phyloP scores from a whole-genome alignment of 805 yeast genomes.

The Clavispora fructus region DNA sequence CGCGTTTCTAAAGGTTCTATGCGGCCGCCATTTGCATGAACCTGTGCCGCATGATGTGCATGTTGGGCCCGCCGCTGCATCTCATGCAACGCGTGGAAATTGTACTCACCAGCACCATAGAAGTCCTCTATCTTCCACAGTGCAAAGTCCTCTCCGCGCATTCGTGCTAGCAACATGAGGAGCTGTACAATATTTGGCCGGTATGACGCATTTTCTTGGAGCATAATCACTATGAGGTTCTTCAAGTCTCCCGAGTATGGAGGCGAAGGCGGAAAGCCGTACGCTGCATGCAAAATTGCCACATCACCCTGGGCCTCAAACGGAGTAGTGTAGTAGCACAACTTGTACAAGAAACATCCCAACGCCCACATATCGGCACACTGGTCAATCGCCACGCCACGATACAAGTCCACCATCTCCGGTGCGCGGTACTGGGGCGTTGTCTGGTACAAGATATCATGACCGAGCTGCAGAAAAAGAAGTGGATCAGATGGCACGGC shows the following conservation, averaged over 20 bases:
- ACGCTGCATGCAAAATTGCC: slow-evolving; percentile 81
- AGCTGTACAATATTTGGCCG: slow-evolving; percentile 90
- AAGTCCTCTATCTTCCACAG: slow-evolving; percentile 35
- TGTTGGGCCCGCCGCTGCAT: slow-evolving; percentile 40
- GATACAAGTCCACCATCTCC: slow-evolving; percentile 87
- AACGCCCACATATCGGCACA: slow-evolving; percentile 96
- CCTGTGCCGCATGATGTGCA: background rate
- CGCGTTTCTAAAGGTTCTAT: background rate
- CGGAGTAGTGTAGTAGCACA: slow-evolving; percentile 91
- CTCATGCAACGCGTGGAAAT: slow-evolving; percentile 50
- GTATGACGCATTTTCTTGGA: slow-evolving; percentile 74
- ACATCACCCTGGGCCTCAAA: slow-evolving; percentile 85
- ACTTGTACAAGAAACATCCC: slow-evolving; percentile 84
- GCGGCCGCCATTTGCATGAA: background rate
- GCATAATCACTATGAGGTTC: slow-evolving; percentile 69
- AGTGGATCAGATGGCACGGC: slow-evolving; percentile 71
- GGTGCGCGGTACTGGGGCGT: slow-evolving; percentile 96
- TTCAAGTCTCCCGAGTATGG: slow-evolving; percentile 65
- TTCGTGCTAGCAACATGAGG: slow-evolving; percentile 54
- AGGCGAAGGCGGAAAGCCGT: slow-evolving; percentile 69
- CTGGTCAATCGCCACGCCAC: slow-evolving; percentile 82
- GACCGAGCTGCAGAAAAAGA: slow-evolving; percentile 71
- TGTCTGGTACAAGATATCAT: slow-evolving; percentile 83
- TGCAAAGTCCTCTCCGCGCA: slow-evolving; percentile 33
- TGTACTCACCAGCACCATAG: slow-evolving; percentile 49